These are phyloP conservation scores for Lippia alba DNA, from an alignment of 305 asterid species.

Conservation along the genomic window DNA sequence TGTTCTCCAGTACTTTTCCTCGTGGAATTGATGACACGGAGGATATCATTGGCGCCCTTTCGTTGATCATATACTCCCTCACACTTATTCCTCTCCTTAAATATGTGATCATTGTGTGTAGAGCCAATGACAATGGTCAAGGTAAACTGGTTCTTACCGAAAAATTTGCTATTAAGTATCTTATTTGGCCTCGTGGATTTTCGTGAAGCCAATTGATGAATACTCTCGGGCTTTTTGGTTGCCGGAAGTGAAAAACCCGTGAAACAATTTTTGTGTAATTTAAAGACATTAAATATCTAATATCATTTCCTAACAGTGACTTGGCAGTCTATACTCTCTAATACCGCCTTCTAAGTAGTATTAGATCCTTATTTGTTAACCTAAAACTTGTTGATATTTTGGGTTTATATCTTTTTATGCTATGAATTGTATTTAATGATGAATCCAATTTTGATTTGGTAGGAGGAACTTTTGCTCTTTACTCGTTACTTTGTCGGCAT, in stretches of 20 bases:
- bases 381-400: not conserved
- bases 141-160: constrained; percentile 47
- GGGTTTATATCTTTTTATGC: not conserved
- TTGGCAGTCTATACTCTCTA: too few species aligned
- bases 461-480: constrained; percentile 91
- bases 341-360: too few species aligned
- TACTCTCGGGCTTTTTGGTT: not conserved
- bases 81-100: constrained; percentile 83
- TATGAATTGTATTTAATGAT: not conserved
- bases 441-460: not conserved
- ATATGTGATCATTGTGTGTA: constrained; percentile 81
- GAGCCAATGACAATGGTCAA: constrained; percentile 84
- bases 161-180: not conserved
- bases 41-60: constrained; percentile 81
- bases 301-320: not conserved
- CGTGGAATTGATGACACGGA: constrained; percentile 66
- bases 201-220: not conserved
- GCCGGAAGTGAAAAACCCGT: not conserved
- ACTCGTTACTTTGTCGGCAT: constrained; percentile 85
- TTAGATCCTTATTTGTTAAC: not conserved
- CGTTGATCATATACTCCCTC: constrained; percentile 81
- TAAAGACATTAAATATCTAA: not conserved
- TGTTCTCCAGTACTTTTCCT: constrained; percentile 77
- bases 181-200: not conserved
- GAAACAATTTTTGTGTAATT: not conserved